Evolutionary conservation across 1,139 yeast genomes (phyloP).

Genomic region (Sporopachydermia cereana): DNA sequence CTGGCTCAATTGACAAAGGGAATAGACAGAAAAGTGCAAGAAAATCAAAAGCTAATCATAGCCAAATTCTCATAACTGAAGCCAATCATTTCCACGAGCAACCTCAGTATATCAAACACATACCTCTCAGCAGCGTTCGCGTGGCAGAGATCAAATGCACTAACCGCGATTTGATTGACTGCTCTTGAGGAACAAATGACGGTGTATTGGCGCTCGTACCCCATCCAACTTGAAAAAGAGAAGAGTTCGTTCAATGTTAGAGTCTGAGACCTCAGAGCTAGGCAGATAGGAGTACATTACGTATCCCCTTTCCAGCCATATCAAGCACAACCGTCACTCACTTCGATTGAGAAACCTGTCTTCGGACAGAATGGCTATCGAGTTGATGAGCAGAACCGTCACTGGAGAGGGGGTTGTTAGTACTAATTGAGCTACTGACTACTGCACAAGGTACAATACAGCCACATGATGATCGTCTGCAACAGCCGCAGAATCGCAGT

Average conservation of each 20-base stretch:
- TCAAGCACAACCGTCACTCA: slow-evolving; percentile 13
- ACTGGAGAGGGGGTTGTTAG: too few relatives aligned
- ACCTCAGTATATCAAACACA: slow-evolving; percentile 17
- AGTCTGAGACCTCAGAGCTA: too few relatives aligned
- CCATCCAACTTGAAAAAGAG: slow-evolving; percentile 36
- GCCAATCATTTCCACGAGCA: background rate
- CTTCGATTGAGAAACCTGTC: slow-evolving; percentile 71
- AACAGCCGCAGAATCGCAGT: too few relatives aligned
- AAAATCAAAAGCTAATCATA: too few relatives aligned
- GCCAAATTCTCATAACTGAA: background rate
- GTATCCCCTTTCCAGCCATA: background rate
- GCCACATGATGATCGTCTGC: too few relatives aligned
- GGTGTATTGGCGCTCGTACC: slow-evolving; percentile 28
- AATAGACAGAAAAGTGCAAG: background rate
- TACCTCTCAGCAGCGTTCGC: slow-evolving; percentile 60
- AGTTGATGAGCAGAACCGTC: slow-evolving; percentile 47
- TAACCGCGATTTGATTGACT: slow-evolving; percentile 42
- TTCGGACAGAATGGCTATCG: slow-evolving; percentile 72
- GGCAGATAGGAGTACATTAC: too few relatives aligned
- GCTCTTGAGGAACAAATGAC: slow-evolving; percentile 31
- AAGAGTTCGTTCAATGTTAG: slow-evolving; percentile 16
- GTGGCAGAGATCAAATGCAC: slow-evolving; percentile 60
- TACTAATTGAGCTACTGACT: too few relatives aligned
- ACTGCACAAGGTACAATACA: too few relatives aligned
- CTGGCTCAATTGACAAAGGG: slow-evolving; percentile 7